Conservation (phyloP, 345 rosid species). For the Ceriops zippeliana region DNA sequence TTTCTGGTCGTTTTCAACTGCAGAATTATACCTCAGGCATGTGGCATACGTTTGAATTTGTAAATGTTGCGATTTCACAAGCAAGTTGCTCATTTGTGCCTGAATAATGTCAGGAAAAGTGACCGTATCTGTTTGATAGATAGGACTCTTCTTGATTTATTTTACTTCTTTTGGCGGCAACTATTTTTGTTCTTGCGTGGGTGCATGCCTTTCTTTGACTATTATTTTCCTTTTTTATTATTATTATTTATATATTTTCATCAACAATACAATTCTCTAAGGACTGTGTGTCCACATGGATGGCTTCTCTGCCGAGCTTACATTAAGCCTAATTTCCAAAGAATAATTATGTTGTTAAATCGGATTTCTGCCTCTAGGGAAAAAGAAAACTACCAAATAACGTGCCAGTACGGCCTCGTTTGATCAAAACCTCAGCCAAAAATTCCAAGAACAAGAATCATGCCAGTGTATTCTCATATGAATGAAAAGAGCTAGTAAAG, state of each 20-base stretch:
- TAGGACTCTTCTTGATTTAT: not conserved
- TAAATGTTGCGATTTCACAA: not conserved
- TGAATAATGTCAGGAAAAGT: not conserved
- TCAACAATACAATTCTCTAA: no score
- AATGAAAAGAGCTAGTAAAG: not conserved
- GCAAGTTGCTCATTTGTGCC: not conserved
- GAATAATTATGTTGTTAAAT: no score
- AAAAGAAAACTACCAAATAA: no score
- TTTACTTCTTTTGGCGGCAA: not conserved
- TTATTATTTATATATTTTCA: no score
- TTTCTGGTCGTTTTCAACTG: not conserved
- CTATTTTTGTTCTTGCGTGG: no score
- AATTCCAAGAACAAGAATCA: not conserved
- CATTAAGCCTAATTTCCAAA: no score
- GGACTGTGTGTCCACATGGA: no score
- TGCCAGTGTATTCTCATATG: not conserved
- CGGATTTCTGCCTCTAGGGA: no score
- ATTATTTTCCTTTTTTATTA: no score
- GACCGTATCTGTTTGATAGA: not conserved
- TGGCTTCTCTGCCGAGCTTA: no score
- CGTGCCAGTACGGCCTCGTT: not conserved
- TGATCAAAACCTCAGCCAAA: conserved; percentile 1
- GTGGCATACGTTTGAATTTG: not conserved
- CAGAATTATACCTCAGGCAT: not conserved
- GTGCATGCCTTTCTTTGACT: no score